phyloP scores from a whole-genome alignment of 352 stramenopile species.

The Pythium apleroticum region DNA sequence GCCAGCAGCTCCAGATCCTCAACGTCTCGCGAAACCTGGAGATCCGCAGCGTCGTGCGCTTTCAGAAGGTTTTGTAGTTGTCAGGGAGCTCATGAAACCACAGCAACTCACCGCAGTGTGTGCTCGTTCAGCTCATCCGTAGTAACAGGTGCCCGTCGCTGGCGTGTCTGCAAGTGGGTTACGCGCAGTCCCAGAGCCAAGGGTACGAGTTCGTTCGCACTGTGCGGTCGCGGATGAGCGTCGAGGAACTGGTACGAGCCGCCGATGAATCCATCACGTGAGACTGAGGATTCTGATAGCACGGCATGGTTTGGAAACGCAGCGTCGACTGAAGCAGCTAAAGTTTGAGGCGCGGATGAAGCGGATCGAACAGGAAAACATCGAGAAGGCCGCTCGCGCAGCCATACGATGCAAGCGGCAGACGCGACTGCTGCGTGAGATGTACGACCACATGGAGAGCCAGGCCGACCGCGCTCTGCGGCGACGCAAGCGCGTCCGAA shows the following conservation, averaged over 20 bases:
- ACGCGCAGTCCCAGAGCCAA: slow-evolving; percentile 44
- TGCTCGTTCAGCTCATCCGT: slow-evolving; percentile 41
- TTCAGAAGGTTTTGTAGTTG: slow-evolving; percentile 35
- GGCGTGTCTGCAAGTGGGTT: slow-evolving; percentile 43
- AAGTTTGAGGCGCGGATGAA: slow-evolving; percentile 40
- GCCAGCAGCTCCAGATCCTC: slow-evolving; percentile 46
- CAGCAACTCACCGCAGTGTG: neutral
- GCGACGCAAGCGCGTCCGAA: slow-evolving; percentile 51
- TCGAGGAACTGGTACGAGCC: slow-evolving; percentile 54
- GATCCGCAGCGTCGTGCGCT: slow-evolving; percentile 42
- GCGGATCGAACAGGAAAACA: slow-evolving; percentile 33
- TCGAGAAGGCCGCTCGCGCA: slow-evolving; percentile 33
- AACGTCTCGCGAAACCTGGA: slow-evolving; percentile 51
- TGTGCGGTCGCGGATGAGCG: slow-evolving; percentile 39
- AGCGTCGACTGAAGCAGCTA: slow-evolving; percentile 43
- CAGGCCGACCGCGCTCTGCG: slow-evolving; percentile 53
- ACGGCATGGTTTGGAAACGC: neutral
- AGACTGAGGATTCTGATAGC: neutral
- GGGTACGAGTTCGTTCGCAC: slow-evolving; percentile 41
- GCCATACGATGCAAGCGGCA: slow-evolving; percentile 40
- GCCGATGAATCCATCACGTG: neutral
- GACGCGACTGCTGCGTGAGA: slow-evolving; percentile 39
- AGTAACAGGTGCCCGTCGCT: slow-evolving; percentile 50
- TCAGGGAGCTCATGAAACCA: neutral
- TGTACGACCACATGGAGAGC: slow-evolving; percentile 56